phyloP scores from a whole-genome alignment of 2,329 filamentous ascomycete species.

The Cytospora mali region DNA sequence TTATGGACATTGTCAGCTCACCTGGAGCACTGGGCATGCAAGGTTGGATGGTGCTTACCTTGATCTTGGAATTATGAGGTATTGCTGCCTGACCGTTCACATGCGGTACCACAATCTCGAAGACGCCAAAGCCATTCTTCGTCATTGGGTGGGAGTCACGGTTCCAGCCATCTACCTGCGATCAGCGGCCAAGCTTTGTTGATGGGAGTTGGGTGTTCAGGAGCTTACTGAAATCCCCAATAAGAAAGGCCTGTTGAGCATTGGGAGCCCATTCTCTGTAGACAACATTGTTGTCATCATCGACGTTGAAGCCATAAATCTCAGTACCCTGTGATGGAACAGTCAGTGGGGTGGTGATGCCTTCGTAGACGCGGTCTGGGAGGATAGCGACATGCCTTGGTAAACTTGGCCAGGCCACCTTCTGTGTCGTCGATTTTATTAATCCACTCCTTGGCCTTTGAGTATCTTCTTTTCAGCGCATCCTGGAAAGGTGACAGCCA shows the following conservation, averaged over 20 bases:
- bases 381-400: constrained; percentile 58
- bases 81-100: constrained; percentile 74
- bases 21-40: not conserved
- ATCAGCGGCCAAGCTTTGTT: constrained; percentile 34
- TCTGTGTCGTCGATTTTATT: constrained; percentile 79
- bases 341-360: constrained; percentile 12
- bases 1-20: constrained; percentile 40
- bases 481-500: constrained; percentile 87
- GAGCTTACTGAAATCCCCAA: constrained; percentile 87
- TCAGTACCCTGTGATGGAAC: constrained; percentile 70
- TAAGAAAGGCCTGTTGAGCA: constrained; percentile 79
- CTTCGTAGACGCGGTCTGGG: not conserved
- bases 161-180: constrained; percentile 76
- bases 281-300: constrained; percentile 78
- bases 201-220: not conserved
- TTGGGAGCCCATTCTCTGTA: constrained; percentile 98
- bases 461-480: constrained; percentile 73
- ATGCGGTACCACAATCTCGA: constrained; percentile 77
- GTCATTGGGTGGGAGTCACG: constrained; percentile 82
- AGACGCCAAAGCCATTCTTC: constrained; percentile 82
- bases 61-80: constrained; percentile 92
- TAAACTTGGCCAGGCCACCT: constrained; percentile 90
- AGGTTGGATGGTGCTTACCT: constrained; percentile 58
- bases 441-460: constrained; percentile 84
- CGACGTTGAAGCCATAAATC: constrained; percentile 81